phyloP scores from a whole-genome alignment of 2,329 filamentous ascomycete genomes.

The Xylariaceae sp. region DNA sequence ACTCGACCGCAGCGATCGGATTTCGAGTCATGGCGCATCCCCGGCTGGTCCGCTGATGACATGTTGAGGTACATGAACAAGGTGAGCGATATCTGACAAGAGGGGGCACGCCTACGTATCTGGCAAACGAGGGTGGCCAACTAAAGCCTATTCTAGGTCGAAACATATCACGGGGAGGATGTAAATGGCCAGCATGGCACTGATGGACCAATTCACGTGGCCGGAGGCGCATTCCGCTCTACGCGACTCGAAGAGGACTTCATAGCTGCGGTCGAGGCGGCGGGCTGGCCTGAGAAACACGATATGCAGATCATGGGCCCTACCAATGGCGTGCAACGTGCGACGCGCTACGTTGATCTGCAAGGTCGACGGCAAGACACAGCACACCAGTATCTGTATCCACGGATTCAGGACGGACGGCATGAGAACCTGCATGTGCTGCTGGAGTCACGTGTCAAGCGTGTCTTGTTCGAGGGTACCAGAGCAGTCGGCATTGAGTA shows the following conservation, averaged over 20 bases:
- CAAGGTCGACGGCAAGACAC: conserved; percentile 47
- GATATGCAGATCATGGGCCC: conserved; percentile 48
- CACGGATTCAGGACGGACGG: conserved; percentile 38
- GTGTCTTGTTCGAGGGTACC: conserved; percentile 16
- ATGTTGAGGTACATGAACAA: conserved; percentile 32
- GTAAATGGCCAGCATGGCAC: not conserved
- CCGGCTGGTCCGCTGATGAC: conserved; percentile 27
- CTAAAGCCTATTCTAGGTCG: too few relatives aligned
- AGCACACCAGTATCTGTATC: conserved; percentile 47
- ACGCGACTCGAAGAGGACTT: conserved; percentile 42
- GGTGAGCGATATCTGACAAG: conserved; percentile 11
- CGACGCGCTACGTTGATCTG: conserved; percentile 21
- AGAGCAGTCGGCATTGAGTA: conserved; percentile 2
- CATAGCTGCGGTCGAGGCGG: conserved; percentile 39
- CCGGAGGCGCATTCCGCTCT: conserved; percentile 37
- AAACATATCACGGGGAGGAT: conserved; percentile 11
- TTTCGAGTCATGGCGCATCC: conserved; percentile 24
- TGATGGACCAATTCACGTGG: not conserved
- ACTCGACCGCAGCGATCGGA: conserved; percentile 30
- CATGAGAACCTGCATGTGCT: conserved; percentile 49
- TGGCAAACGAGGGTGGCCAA: too few relatives aligned
- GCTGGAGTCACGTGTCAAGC: conserved; percentile 42
- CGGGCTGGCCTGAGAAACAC: conserved; percentile 47
- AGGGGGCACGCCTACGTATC: too few relatives aligned
- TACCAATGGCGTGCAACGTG: conserved; percentile 21